Base-by-base conservation (phyloP, 805 yeast species). In the Kockiozyma suomiensis region DNA sequence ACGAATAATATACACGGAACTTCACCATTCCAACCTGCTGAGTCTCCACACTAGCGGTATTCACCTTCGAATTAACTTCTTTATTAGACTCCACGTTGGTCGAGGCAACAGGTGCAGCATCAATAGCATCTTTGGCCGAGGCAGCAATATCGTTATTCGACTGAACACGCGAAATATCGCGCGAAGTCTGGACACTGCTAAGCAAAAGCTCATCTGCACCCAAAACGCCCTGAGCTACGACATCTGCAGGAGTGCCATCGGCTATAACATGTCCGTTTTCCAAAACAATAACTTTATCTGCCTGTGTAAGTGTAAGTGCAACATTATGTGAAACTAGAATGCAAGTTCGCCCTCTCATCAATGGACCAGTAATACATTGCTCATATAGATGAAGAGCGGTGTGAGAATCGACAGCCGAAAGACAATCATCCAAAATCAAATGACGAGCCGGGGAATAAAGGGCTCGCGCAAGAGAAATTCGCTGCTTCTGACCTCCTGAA, bases 401-500 rank as follows among this genome's bases (percentile, higher is more conserved):
- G 73, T 93, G 97, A 2, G 97, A 88, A 74, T 93, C 99, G 58
- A 93, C 98, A 53, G 99, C 99, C 72, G 96, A 87, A 70, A 93
- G 80, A 78, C 98, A 93, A 74, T 93, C 99, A 76, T 93, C 99
- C 49, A 93, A 78, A 65, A 93, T 75, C 45, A 94, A 80, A 71
- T 88, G 90, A 61, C 85, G 84, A 0, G 97, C 87, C 69, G 83
- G 82, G 1, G 97, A 91, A 73, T 93, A 93, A 66, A 93, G 77
- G 0, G 98, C 97, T 72, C 99, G 84, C 1, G 99, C 99, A 58
- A 93, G 79, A 0, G 97, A 91, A 38, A 93, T 93, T 74, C 98
- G 85, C 76, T 94, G 98, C 72, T 94, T 94, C 76, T 93, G 99
- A 59, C 99, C 99, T 68, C 99, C 99, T 19, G 97, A 91, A 58